Percentiles rank a stretch among this genome's conserved stretches.
These are phyloP conservation scores for Carallia brachiata DNA, from an alignment of 345 rosid species.

Conservation along the genomic window DNA sequence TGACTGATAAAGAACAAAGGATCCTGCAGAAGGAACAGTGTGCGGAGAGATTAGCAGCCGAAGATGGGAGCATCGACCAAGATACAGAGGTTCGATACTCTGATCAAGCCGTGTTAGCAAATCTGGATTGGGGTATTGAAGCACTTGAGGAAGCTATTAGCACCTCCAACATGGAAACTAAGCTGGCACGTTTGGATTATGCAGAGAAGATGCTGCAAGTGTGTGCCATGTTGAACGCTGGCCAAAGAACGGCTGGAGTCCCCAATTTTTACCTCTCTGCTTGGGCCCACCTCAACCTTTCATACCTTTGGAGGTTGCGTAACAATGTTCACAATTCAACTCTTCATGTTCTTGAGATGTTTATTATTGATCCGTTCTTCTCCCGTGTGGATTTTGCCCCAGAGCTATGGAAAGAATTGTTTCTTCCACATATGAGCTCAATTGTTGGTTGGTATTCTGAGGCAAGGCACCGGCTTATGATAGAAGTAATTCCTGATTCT, in stretches of 20 bases:
- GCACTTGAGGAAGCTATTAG: slow-evolving; percentile 65
- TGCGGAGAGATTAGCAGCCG: slow-evolving; percentile 65
- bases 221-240: slow-evolving; percentile 52
- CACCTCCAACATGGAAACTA: slow-evolving; percentile 59
- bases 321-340: slow-evolving; percentile 34
- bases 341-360: slow-evolving; percentile 60
- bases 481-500: slow-evolving; percentile 58
- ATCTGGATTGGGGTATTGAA: slow-evolving; percentile 69
- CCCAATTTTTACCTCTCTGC: slow-evolving; percentile 71
- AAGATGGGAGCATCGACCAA: slow-evolving; percentile 38
- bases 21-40: slow-evolving; percentile 58
- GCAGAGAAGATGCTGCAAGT: slow-evolving; percentile 73
- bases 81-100: slow-evolving; percentile 50
- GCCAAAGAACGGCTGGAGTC: slow-evolving; percentile 63
- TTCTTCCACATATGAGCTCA: slow-evolving; percentile 62
- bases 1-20: slow-evolving; percentile 47
- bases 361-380: slow-evolving; percentile 61
- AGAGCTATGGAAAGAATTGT: slow-evolving; percentile 59
- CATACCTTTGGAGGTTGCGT: slow-evolving; percentile 56
- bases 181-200: slow-evolving; percentile 50
- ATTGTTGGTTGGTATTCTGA: slow-evolving; percentile 67
- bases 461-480: slow-evolving; percentile 52
- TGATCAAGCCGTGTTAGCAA: slow-evolving; percentile 65
- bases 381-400: slow-evolving; percentile 64
- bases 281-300: slow-evolving; percentile 62